Base-by-base conservation (phyloP, 495 filamentous ascomycete species). In the Penicillium simplicissimum region DNA sequence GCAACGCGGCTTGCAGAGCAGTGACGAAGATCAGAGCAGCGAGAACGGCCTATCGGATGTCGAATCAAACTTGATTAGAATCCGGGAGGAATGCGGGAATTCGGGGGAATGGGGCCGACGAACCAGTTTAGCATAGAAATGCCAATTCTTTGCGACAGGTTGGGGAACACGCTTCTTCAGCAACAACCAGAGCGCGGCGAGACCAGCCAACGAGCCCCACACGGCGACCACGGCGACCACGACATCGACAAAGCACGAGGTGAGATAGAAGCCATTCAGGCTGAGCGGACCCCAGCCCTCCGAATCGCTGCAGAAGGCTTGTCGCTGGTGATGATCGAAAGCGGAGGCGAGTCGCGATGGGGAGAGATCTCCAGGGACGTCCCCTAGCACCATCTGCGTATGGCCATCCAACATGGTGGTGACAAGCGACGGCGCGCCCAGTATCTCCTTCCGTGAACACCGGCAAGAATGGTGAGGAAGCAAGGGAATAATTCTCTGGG, bases 241-340 rank as follows among this genome's bases (percentile, higher is more conserved):
- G 10, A 93, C 82, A 72, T 98, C 96, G 52, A 96, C 82, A 72
- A 97, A 98, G 76, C 96, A 99, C 58, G 96, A 93, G 38, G 96
- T 97, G 74, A 99, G 90, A 73, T 98, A 93, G 73, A 90, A 96
- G 63, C 93, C 79, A 58, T 84, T 81, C 19, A 85, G 85, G 73
- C 91, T 95, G 66, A 99, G 59, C 17, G 96, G 96, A 11, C 96
- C 96, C 95, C 95, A 99, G 70, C 96, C 96, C 75, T 97, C 93
- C 36, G 79, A 76, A 76, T 96, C 91, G 66, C 88, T 84, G 75
- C 93, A 97, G 76, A 96, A 82, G 34, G 89, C 86, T 70, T 95
- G 89, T 55, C 68, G 66, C 51, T 71, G 69, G 57, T 43, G 70
- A 51, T 61, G 67, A 52, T 69, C 67, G 58, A 74, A 68, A 55